Evolutionary conservation across 2,329 filamentous ascomycete species (phyloP).

Genomic region (Ascochyta koolunga): DNA sequence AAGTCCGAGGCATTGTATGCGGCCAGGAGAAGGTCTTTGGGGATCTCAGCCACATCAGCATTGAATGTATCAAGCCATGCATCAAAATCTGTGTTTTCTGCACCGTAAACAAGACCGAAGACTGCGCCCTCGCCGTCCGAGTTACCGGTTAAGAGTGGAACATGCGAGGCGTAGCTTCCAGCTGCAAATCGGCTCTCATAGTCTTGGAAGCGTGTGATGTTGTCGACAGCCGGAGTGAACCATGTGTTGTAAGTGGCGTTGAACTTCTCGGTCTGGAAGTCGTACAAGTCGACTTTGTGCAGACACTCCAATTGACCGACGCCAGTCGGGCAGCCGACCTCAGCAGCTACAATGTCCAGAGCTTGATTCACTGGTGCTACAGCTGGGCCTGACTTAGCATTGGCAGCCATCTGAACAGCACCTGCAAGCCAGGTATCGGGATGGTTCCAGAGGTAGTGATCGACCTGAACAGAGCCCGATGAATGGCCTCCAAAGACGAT

Average conservation of each 20-base stretch:
- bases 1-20: slow-evolving; percentile 49
- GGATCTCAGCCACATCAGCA: slow-evolving; percentile 50
- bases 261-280: slow-evolving; percentile 32
- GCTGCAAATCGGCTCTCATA: slow-evolving; percentile 30
- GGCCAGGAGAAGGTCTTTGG: slow-evolving; percentile 39
- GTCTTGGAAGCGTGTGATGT: slow-evolving; percentile 30
- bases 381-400: slow-evolving; percentile 33
- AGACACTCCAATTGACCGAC: slow-evolving; percentile 28
- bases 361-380: slow-evolving; percentile 27
- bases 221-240: slow-evolving; percentile 31
- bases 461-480: slow-evolving; percentile 34
- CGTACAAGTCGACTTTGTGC: slow-evolving; percentile 29
- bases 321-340: slow-evolving; percentile 29
- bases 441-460: slow-evolving; percentile 36
- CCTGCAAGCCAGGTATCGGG: slow-evolving; percentile 27
- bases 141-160: slow-evolving; percentile 36
- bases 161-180: slow-evolving; percentile 35
- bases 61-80: slow-evolving; percentile 55
- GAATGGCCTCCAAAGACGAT: slow-evolving; percentile 52
- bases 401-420: slow-evolving; percentile 34
- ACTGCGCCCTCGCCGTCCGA: slow-evolving; percentile 35
- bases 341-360: slow-evolving; percentile 31
- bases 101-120: slow-evolving; percentile 32
- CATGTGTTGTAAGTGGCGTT: slow-evolving; percentile 34
- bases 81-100: slow-evolving; percentile 44